Evolutionary conservation across 108 stramenopile genomes (phyloP), one percentile per base, ranked within the genome.

Genomic region (Epithemia pelagica): DNA sequence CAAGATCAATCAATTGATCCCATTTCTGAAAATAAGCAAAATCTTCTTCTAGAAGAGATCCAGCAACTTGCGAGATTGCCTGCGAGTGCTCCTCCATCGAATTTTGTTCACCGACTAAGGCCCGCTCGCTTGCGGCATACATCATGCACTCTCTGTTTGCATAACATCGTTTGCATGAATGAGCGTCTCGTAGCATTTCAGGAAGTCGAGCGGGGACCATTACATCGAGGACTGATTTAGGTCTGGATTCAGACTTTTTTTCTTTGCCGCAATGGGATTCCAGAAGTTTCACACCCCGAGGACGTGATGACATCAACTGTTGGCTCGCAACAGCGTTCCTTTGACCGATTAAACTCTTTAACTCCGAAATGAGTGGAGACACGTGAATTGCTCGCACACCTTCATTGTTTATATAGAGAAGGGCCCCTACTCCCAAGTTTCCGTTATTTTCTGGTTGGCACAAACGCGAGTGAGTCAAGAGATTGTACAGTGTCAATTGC

Each of bases 1-100:
- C 93, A 27, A 94, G 59, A 67, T 94, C 93, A 53, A 94, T 91
- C 53, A 94, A 56, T n/a, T 88, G 80, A 55, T 94, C 88, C 90
- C 90, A 94, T 69, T 84, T 82, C 1, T 68, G 77, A 70, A 94
- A 94, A 63, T 94, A 94, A 21, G 75, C 71, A 19, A 94, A 29
- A 61, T 94, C 93, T 18, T 69, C 67, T 8, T 57, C 65, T 15
- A 58, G 30, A 55, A 94, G 66, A 62, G 90, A 86, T n/a, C 85
- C 86, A 20, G 88, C 86, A 58, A 82, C 89, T 60, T 83, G 74
- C 25, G 73, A 26, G 1, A 89, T 20, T n/a, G 91, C 64, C 28
- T 71, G 73, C 21, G 65, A 65, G 66, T 94, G 93, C 31, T 58
- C 62, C 8, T 46, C 10, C 31, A n/a, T 27, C 51, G 21, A 31